Evolutionary conservation across 306 rosid species (phyloP), one percentile per base, ranked within the genome.

Genomic region (Cicer cuneatum): DNA sequence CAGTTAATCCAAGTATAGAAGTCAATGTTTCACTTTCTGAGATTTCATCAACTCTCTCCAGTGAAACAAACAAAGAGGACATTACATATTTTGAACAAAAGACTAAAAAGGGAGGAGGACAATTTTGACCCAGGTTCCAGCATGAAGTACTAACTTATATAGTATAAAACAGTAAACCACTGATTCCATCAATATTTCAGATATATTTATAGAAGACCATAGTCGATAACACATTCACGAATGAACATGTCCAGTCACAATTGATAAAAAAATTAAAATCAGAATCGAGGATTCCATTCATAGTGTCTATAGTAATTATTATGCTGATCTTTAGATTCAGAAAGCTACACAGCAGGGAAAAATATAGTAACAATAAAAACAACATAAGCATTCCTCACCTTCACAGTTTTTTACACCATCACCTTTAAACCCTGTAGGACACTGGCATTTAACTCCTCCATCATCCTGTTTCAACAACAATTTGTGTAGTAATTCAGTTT

Each of bases 391-490:
- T 45, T 58, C 71, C 92, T 81, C 83, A 93, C 98, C 98, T 75
- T 41, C 87, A 61, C 98, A 93, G 51, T 69, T 89, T 75, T 89
- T 89, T 73, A 93, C 85, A 72, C 96, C 98, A 52, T 93, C 93
- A 35, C 98, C 98, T 82, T 41, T 86, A 81, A 93, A 90, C 67
- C 98, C 98, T 10, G 77, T 13, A 66, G 98, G 98, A 82, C 98
- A 93, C 71, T 82, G 78, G 73, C 98, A 93, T 81, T 85, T 87
- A 62, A 86, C 80, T 76, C 84, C 83, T 56, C 93, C 96, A 53
- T 80, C 53, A 75, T 93, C 98, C 98, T 93, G 89, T 49, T 56
- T 59, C 38, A 66, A 59, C 2, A 57, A 73, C 19, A 66, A 52
- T 73, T 14, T 80, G 43, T 53, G 41, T 8, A 60, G 77, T 15